These are phyloP conservation scores for Panus rudis DNA, from an alignment of 768 basidiomycete genomes.

Conservation along the genomic window DNA sequence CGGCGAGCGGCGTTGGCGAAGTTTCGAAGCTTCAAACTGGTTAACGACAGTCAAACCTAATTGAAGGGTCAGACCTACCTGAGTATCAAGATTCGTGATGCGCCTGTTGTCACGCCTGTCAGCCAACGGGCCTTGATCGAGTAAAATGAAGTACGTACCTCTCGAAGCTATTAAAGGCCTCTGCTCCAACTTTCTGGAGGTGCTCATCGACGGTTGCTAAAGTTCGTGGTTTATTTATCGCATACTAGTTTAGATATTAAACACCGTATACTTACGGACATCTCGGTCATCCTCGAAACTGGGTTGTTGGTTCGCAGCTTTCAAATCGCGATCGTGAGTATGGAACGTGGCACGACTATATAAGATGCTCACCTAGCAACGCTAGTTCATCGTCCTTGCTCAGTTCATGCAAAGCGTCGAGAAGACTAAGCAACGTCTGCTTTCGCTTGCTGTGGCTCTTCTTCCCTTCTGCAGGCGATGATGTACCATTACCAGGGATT, in stretches of 20 bases:
- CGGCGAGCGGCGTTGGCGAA: slow-evolving; percentile 74
- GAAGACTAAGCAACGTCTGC: slow-evolving; percentile 39
- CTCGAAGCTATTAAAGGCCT: slow-evolving; percentile 56
- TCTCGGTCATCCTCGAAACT: slow-evolving; percentile 59
- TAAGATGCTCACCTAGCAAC: slow-evolving; percentile 25
- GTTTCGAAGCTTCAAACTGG: slow-evolving; percentile 50
- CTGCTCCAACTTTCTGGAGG: slow-evolving; percentile 59
- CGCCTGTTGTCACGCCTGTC: slow-evolving; percentile 29
- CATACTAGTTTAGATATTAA: neutral
- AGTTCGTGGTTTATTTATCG: neutral
- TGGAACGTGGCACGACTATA: neutral
- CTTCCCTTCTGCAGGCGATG: too few relatives aligned
- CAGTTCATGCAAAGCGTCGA: slow-evolving; percentile 41
- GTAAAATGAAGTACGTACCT: slow-evolving; percentile 31
- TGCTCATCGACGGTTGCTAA: slow-evolving; percentile 64
- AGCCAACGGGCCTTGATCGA: slow-evolving; percentile 9
- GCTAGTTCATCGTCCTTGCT: slow-evolving; percentile 30
- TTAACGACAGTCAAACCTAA: neutral
- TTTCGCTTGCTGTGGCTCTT: slow-evolving; percentile 30
- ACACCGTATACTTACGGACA: slow-evolving; percentile 51
- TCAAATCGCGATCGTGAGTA: slow-evolving; percentile 6
- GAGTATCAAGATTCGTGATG: slow-evolving; percentile 57
- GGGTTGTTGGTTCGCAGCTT: slow-evolving; percentile 34
- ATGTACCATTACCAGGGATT: too few relatives aligned
- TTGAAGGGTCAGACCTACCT: slow-evolving; percentile 30